These are phyloP conservation scores for Amphirosellinia nigrospora DNA, from an alignment of 495 filamentous ascomycete species.

Conservation along the genomic window DNA sequence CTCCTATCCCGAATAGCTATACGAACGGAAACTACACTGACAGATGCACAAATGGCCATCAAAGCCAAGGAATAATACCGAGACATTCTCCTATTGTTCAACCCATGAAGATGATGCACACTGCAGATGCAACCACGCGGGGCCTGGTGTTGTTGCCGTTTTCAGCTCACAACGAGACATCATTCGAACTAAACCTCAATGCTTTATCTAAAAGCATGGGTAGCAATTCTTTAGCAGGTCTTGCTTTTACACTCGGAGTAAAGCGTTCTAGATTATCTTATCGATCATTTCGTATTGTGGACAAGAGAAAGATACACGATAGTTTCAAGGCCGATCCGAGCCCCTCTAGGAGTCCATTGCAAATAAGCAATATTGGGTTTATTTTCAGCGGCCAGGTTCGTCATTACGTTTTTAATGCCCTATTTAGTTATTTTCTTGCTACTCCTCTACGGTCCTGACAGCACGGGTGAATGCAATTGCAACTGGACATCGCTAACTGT, in stretches of 20 bases:
- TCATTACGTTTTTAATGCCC: too few relatives aligned
- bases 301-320: constrained; percentile 16
- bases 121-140: constrained; percentile 11
- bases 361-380: constrained; percentile 10
- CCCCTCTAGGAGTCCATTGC: neutral
- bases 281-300: constrained; percentile 36
- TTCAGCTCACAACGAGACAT: constrained; percentile 40
- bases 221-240: constrained; percentile 35
- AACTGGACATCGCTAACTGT: too few relatives aligned
- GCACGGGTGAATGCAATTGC: neutral
- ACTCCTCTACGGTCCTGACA: neutral
- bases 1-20: too few relatives aligned
- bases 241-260: constrained; percentile 43
- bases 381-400: neutral
- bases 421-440: neutral
- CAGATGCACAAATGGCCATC: neutral
- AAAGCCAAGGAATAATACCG: neutral
- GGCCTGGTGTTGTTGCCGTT: constrained; percentile 34
- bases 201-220: constrained; percentile 30
- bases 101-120: neutral
- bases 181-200: constrained; percentile 38
- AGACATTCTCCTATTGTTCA: neutral
- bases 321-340: neutral
- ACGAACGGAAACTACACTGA: neutral
- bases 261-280: constrained; percentile 34